phyloP scores from a whole-genome alignment of 2,329 filamentous ascomycete species.

The Ophiostoma sp. region DNA sequence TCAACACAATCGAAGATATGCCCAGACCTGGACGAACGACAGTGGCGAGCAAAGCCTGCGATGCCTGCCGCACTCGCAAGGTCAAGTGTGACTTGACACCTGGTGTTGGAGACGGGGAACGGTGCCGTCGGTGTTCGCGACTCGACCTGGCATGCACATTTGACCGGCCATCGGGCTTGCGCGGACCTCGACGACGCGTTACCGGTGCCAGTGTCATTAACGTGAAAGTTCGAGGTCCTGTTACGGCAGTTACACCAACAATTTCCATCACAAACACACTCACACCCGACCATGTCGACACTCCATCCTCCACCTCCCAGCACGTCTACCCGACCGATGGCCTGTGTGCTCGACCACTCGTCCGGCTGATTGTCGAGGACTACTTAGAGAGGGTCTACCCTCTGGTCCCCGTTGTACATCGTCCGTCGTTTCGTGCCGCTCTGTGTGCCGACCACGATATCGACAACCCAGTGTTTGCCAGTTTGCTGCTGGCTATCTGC shows the following conservation, averaged over 20 bases:
- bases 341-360: background rate
- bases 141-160: constrained; percentile 4
- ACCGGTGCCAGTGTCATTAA: background rate
- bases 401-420: background rate
- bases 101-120: background rate
- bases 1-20: background rate
- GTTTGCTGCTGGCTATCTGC: constrained; percentile 33
- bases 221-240: background rate
- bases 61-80: constrained; percentile 1
- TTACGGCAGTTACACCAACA: background rate
- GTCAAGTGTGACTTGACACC: constrained; percentile 3
- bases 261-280: background rate
- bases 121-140: background rate
- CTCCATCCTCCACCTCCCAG: background rate
- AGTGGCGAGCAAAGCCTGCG: constrained; percentile 12
- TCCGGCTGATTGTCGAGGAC: background rate
- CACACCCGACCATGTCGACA: background rate
- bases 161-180: background rate
- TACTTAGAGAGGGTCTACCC: background rate
- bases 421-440: background rate
- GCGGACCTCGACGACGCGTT: background rate
- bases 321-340: constrained; percentile 5
- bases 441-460: constrained; percentile 28
- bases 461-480: constrained; percentile 33
- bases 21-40: background rate